Evolutionary conservation across 495 filamentous ascomycete species (phyloP).

Genomic region (Elasticomyces elasticus): DNA sequence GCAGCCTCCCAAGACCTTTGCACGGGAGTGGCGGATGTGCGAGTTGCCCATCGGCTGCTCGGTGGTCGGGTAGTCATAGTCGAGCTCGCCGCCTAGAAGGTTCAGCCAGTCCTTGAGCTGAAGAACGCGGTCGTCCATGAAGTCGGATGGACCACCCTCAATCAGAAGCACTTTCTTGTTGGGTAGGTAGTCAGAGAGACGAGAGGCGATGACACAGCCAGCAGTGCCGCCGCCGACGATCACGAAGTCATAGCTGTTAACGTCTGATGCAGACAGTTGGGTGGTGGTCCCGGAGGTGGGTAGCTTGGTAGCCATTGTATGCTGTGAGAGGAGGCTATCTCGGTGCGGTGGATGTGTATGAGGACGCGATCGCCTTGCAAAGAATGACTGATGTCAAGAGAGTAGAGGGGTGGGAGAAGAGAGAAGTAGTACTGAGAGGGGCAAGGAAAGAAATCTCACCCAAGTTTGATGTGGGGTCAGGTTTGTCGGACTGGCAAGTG

Average conservation of each 20-base stretch:
- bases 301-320: neutral
- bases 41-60: slow-evolving; percentile 73
- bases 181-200: slow-evolving; percentile 41
- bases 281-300: slow-evolving; percentile 49
- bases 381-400: no score
- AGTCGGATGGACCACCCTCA: slow-evolving; percentile 42
- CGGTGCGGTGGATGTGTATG: neutral
- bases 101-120: slow-evolving; percentile 72
- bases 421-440: neutral
- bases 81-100: slow-evolving; percentile 68
- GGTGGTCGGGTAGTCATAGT: slow-evolving; percentile 78
- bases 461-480: no score
- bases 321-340: neutral
- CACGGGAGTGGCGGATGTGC: slow-evolving; percentile 71
- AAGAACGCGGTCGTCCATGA: slow-evolving; percentile 57
- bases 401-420: slow-evolving; percentile 6
- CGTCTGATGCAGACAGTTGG: slow-evolving; percentile 47
- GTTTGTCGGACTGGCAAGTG: no score
- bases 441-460: neutral
- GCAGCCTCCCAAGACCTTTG: slow-evolving; percentile 78
- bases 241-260: slow-evolving; percentile 70
- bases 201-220: slow-evolving; percentile 72
- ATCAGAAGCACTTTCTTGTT: slow-evolving; percentile 34
- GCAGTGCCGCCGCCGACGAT: slow-evolving; percentile 83
- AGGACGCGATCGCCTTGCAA: neutral